Conservation (phyloP, 331 rosid species). For the Rhamnella rubrinervis region DNA sequence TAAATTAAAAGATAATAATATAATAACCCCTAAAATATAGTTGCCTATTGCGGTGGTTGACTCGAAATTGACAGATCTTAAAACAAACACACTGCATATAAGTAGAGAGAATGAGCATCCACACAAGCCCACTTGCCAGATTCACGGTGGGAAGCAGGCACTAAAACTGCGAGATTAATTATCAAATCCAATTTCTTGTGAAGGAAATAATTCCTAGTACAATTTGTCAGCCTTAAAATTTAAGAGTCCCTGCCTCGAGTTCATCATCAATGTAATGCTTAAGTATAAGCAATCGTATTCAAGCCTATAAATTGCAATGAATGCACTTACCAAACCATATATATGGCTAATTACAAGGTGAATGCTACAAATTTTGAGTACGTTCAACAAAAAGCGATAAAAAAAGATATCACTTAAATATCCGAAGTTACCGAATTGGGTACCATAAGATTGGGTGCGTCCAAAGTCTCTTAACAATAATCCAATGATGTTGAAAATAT, state of each 20-base stretch:
- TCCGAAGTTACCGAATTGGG: slow-evolving; percentile 6
- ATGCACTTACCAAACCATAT: slow-evolving; percentile 32
- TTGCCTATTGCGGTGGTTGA: neutral
- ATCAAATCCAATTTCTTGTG: slow-evolving; percentile 17
- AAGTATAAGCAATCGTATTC: slow-evolving; percentile 6
- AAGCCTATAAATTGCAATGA: slow-evolving; percentile 18
- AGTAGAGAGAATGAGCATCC: slow-evolving; percentile 16
- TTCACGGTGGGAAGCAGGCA: slow-evolving; percentile 15
- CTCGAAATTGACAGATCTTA: slow-evolving; percentile 4
- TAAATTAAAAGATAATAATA: neutral
- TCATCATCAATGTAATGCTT: neutral
- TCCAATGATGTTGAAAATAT: neutral
- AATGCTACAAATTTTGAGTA: neutral
- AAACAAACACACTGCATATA: neutral
- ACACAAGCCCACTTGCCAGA: slow-evolving; percentile 18
- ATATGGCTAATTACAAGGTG: neutral
- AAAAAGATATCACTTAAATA: too few species aligned
- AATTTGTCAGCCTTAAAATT: slow-evolving; percentile 21
- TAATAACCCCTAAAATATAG: neutral
- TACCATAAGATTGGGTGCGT: neutral
- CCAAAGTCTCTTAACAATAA: neutral
- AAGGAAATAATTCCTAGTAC: neutral
- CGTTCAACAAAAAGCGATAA: neutral
- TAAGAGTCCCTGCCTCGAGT: slow-evolving; percentile 1
- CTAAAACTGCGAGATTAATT: slow-evolving; percentile 13